Evolutionary conservation across 2,329 filamentous ascomycete genomes (phyloP), one percentile per base, ranked within the genome.

Genomic region (Stagonosporopsis rhizophila): DNA sequence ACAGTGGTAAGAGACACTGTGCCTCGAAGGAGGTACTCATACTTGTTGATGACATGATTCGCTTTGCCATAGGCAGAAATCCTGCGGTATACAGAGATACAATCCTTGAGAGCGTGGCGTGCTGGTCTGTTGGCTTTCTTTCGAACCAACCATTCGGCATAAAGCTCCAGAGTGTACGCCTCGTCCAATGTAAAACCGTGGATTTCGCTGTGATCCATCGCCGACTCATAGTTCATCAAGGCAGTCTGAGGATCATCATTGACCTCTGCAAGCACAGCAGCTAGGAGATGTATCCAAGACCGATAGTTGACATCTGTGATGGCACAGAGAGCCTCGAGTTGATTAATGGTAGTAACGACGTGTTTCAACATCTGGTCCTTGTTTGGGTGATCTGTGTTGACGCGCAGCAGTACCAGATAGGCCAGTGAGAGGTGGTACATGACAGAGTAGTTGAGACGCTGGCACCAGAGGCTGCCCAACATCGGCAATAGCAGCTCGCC

Each of bases 261-360:
- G 52, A 90, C 78, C 63, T 93, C 90, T 3, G 84, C 82, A 17
- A 90, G 78, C 64, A 91, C 87, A 1, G 89, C 90, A 51, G 86
- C 83, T 0, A 94, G 79, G 14, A 91, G 77, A 54, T 83, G 84
- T 4, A 88, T 85, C 87, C 88, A 92, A 1, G 83, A 78, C 9
- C 87, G 76, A 71, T 92, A 93, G 73, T 93, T 93, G 65, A 90
- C 82, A 45, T 88, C 82, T 15, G 85, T 89, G 25, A 89, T 81
- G 1, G 79, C 71, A 45, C 87, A 82, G 80, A 88, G 90, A 45
- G 85, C 81, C 58, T 86, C 82, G 50, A 92, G 86, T 70, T 83
- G 83, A 59, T 82, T 82, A 53, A 84, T 83, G 56, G 88, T 82
- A 2, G 78, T 75, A 23, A 79, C 78, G 3, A 91, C 77, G 58